Base-by-base conservation (phyloP, 768 basidiomycete species). In the Lyophyllum decastes region DNA sequence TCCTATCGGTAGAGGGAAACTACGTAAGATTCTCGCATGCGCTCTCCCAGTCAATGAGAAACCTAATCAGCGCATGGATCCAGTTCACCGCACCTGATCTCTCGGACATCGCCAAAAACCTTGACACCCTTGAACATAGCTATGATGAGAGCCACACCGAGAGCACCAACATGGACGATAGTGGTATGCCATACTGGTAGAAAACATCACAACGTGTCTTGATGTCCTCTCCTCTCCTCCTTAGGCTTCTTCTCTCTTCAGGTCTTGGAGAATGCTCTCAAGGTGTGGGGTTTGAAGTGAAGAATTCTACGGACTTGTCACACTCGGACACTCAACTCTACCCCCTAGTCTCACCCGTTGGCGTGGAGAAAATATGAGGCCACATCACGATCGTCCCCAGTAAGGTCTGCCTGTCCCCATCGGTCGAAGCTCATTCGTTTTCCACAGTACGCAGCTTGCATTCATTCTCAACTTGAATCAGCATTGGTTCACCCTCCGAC, bases 181-280 rank as follows among this genome's bases (percentile, higher is more conserved):
- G 92, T 25, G 94, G 93, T 86, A 52, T 24, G 57, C 34, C 10
- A 8, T 33, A 24, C 38, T 24, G 22, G 9, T 10, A n/a, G n/a
- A n/a, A 10, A 30, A 30, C 30, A 30, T 30, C 14, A 16, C 35
- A 16, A 41, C 40, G 21, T 45, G 16, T 19, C 35, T 26, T 21
- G 22, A 25, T 1, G 26, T 16, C 19, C 6, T 19, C 34, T 46
- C 12, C 55, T 8, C 35, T 48, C 14, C 16, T 30, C 55, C 47
- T 51, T 38, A 93, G 92, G 92, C 1, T 97, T 93, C 71, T 97
- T 97, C 73, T 95, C 94, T 2, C 82, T 96, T 0, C 93, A 94
- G 61, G 95, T 96, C 1, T 70, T 96, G 17, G 91, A 94, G 63
- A 82, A 87, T 54, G 95, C 95, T 2, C 72, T 97, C 48, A 81